Evolutionary conservation across 2,329 filamentous ascomycete genomes (phyloP).

Genomic region (Penicillium sp.): DNA sequence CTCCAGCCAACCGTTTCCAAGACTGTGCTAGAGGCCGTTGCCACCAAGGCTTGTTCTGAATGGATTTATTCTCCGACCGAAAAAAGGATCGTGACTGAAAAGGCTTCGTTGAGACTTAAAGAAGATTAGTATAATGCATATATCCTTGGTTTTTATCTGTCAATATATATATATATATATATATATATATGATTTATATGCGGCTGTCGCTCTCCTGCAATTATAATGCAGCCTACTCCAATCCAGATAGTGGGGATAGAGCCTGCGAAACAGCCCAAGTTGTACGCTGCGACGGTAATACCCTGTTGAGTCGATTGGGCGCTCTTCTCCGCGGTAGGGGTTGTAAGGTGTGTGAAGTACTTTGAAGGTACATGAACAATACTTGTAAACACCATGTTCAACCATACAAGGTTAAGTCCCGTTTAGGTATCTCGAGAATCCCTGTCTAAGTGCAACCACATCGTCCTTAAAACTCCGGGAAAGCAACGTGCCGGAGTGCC

Average conservation of each 20-base stretch:
- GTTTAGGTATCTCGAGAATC: background rate
- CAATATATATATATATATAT: no score
- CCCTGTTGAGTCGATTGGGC: constrained; percentile 47
- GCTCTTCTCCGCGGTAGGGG: constrained; percentile 27
- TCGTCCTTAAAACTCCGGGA: background rate
- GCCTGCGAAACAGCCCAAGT: constrained; percentile 54
- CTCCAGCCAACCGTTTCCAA: background rate
- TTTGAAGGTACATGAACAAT: background rate
- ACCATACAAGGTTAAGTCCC: background rate
- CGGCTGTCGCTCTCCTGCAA: no score
- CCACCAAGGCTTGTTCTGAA: background rate
- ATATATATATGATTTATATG: no score
- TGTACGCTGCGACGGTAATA: constrained; percentile 45
- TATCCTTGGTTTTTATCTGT: no score
- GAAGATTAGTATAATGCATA: no score
- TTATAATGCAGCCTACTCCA: no score
- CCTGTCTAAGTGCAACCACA: background rate
- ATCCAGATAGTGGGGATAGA: constrained; percentile 56
- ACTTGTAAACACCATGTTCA: background rate
- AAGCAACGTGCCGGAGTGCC: background rate
- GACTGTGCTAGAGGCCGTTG: background rate
- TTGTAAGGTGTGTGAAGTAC: no score
- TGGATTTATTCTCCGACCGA: background rate
- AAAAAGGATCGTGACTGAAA: no score
- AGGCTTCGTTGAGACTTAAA: no score